These are phyloP conservation scores for Punica granatum DNA, from an alignment of 345 rosid species.

Conservation along the genomic window DNA sequence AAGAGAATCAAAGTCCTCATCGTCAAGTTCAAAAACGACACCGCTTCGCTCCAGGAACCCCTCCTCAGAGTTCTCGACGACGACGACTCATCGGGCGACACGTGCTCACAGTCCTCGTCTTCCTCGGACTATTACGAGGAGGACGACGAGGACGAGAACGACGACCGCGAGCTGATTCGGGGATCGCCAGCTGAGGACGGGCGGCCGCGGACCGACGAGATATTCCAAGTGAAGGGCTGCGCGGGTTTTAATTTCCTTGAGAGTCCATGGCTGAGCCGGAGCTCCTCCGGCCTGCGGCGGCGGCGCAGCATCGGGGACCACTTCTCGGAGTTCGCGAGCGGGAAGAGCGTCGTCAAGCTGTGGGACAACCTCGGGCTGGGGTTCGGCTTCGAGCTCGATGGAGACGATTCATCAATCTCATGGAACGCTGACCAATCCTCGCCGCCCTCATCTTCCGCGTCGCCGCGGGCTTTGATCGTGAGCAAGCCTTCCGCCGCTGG, in stretches of 20 bases:
- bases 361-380: constrained; percentile 47
- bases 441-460: constrained; percentile 18
- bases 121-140: constrained; percentile 3
- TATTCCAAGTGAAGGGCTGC: constrained; percentile 37
- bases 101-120: constrained; percentile 1
- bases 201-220: constrained; percentile 4
- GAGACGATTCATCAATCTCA: constrained; percentile 8
- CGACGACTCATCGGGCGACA: constrained; percentile 2
- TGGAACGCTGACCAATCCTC: constrained; percentile 5
- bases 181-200: neutral
- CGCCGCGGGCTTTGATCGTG: constrained; percentile 34
- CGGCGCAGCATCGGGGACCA: constrained; percentile 26
- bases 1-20: constrained; percentile 34
- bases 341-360: constrained; percentile 49
- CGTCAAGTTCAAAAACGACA: constrained; percentile 20
- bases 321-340: constrained; percentile 31
- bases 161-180: constrained; percentile 10
- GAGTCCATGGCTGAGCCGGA: constrained; percentile 12
- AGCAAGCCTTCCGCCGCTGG: constrained; percentile 15
- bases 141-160: constrained; percentile 22
- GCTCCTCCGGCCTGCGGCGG: constrained; percentile 33
- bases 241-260: neutral
- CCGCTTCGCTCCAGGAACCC: neutral
- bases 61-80: constrained; percentile 9
- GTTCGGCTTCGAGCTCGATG: constrained; percentile 22